Percentiles rank a stretch among this genome's conserved stretches.
These are phyloP conservation scores for Ceratocystis diversiconidia DNA, from an alignment of 2,329 filamentous ascomycete genomes.

Conservation along the genomic window DNA sequence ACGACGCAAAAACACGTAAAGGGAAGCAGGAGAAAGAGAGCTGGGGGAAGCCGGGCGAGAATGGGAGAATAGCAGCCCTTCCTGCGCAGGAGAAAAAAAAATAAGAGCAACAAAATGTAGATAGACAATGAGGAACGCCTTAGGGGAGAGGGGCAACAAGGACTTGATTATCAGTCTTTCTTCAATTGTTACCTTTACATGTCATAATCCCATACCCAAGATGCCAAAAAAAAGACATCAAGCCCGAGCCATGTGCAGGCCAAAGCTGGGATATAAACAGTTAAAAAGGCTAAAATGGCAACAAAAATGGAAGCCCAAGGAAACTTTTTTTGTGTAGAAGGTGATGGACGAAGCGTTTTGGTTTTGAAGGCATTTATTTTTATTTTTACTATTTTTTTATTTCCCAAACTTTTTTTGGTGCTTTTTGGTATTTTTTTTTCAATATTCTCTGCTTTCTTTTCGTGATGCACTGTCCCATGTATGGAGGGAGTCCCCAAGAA, in stretches of 20 bases:
- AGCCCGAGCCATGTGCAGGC: background rate
- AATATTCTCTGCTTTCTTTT: no score
- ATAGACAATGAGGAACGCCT: no score
- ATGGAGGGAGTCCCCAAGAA: no score
- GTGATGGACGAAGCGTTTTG: background rate
- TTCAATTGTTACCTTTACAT: background rate
- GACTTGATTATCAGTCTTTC: background rate
- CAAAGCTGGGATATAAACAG: background rate
- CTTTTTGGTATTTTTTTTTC: no score
- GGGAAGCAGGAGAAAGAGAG: background rate
- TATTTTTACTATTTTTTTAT: background rate
- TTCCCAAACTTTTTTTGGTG: background rate
- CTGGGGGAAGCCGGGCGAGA: background rate
- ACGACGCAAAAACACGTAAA: background rate
- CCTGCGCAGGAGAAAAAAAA: no score
- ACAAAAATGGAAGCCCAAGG: background rate
- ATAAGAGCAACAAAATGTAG: no score
- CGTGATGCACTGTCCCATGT: no score
- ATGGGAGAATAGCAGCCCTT: background rate
- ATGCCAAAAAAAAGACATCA: slow-evolving; percentile 1
- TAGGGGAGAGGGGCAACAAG: background rate
- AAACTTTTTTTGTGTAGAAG: background rate
- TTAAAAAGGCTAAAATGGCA: background rate
- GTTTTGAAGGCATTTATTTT: background rate
- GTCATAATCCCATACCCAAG: background rate